These are phyloP conservation scores for Globisporangium splendens DNA, from an alignment of 352 stramenopile genomes.

Conservation along the genomic window DNA sequence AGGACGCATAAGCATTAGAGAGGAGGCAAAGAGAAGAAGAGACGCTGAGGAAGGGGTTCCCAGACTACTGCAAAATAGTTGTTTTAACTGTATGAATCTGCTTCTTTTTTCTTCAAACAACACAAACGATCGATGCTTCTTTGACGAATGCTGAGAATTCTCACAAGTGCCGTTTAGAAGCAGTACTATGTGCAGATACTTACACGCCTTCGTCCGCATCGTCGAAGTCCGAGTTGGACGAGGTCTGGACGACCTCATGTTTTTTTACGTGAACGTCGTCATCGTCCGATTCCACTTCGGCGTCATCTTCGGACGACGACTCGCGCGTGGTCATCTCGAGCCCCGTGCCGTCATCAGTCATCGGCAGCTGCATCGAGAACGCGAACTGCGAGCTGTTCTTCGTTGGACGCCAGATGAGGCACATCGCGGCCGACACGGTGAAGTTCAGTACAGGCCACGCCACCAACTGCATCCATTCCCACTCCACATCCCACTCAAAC, in stretches of 20 bases:
- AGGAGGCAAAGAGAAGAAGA: not conserved
- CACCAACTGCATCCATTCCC: conserved; percentile 90
- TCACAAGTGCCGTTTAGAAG: too few relatives aligned
- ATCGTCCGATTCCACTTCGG: conserved; percentile 67
- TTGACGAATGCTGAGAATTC: not conserved
- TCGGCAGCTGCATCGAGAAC: conserved; percentile 82
- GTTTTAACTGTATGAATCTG: not conserved
- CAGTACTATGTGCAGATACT: not conserved
- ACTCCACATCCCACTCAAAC: conserved; percentile 90
- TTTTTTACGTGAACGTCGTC: conserved; percentile 46
- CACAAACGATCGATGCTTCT: not conserved
- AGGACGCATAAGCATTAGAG: conserved; percentile 43
- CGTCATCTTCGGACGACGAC: conserved; percentile 51
- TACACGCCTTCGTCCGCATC: conserved; percentile 27
- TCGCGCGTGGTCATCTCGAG: conserved; percentile 57
- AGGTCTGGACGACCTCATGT: conserved; percentile 14
- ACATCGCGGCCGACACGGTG: conserved; percentile 85
- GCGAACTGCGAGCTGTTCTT: conserved; percentile 84
- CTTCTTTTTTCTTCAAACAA: not conserved
- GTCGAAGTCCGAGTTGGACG: conserved; percentile 47
- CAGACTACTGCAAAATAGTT: not conserved
- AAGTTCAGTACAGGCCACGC: conserved; percentile 91
- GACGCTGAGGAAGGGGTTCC: not conserved
- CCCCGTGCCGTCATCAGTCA: conserved; percentile 57
- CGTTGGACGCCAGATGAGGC: conserved; percentile 87